Base-by-base conservation (phyloP, 192 early-diverging fungal genomes). In the Piromyces sp. region DNA sequence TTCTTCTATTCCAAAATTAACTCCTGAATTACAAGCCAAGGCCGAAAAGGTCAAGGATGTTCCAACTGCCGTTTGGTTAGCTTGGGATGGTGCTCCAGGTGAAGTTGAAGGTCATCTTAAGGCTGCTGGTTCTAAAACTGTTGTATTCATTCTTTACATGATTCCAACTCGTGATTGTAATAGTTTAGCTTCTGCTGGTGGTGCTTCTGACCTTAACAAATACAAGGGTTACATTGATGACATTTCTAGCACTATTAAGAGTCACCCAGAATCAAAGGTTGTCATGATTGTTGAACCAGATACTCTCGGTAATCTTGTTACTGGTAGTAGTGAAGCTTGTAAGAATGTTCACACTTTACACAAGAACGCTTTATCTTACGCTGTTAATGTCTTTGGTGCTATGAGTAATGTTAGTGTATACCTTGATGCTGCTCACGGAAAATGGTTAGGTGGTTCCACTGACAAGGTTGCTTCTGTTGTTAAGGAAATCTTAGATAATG, bases 361-460 rank as follows among this genome's bases (percentile, higher is more conserved):
- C 14, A 38, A 51, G 6, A 51, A 51, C 14, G 42, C 42, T 6
- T 22, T 51, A 51, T 51, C 42, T 22, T 51, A 51, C 19, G 42
- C 42, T 17, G 42, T 51, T 22, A 22, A 51, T 51, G 42, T 51
- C 19, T 51, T 51, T 13, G 37, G 37, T 38, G 14, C 13, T 38
- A 38, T 38, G 37, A 38, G 37, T 38, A 87, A 87, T 78, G 82
- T 84, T 15, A 87, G 78, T 36, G 68, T 85, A 31, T 87, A 87
- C 85, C 37, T 87, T 31, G 87, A 87, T 80, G 68, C 81, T 37
- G 87, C 88, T 30, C 87, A 87, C 42, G 87, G 88, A 83, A 88
- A 88, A 79, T 87, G 87, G 87, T 82, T 87, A 28, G 87, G 87
- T 51, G 42, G 19, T 51, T 0, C 7, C 22, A 51, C 42, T 51